phyloP scores from a whole-genome alignment of 805 yeast genomes.

The Ogataea corticis region DNA sequence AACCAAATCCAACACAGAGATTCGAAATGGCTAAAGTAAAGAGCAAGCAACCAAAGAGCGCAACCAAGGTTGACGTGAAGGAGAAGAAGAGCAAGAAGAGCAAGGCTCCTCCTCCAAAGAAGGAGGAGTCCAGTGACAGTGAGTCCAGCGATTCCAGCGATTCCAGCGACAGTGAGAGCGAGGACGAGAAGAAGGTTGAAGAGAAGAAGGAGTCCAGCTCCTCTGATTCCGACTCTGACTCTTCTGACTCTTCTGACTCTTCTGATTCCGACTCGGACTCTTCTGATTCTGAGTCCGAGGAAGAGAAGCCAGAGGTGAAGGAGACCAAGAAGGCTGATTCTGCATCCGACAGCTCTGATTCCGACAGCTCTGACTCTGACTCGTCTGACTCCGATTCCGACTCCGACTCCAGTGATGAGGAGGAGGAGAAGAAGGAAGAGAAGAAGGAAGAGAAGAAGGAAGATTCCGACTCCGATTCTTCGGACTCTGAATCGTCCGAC shows the following conservation, averaged over 20 bases:
- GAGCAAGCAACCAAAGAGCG: conserved; percentile 7
- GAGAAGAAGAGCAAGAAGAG: conserved; percentile 17
- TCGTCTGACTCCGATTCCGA: conserved; percentile 12
- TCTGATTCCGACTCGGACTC: conserved; percentile 19
- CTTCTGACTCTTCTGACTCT: conserved; percentile 10
- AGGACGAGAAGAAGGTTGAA: conserved; percentile 1
- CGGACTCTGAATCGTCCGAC: conserved; percentile 3
- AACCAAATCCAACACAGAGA: neutral
- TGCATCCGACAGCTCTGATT: conserved; percentile 10
- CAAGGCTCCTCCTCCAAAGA: conserved; percentile 15
- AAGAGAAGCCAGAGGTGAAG: conserved; percentile 22
- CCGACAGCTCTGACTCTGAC: neutral
- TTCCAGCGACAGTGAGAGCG: conserved; percentile 4
- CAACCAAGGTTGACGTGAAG: conserved; percentile 15
- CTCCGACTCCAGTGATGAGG: conserved; percentile 28
- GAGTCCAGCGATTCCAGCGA: conserved; percentile 3
- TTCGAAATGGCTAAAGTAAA: conserved; percentile 6
- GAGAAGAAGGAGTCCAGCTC: conserved; percentile 3
- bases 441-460: conserved; percentile 24
- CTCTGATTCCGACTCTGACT: conserved; percentile 11
- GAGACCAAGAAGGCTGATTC: conserved; percentile 27
- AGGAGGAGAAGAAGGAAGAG: conserved; percentile 29
- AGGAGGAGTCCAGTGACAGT: conserved; percentile 13
- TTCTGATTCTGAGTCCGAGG: conserved; percentile 22
- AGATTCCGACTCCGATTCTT: conserved; percentile 14